Base-by-base conservation (phyloP, 1,284 basidiomycete species). In the Sutorius eximius region DNA sequence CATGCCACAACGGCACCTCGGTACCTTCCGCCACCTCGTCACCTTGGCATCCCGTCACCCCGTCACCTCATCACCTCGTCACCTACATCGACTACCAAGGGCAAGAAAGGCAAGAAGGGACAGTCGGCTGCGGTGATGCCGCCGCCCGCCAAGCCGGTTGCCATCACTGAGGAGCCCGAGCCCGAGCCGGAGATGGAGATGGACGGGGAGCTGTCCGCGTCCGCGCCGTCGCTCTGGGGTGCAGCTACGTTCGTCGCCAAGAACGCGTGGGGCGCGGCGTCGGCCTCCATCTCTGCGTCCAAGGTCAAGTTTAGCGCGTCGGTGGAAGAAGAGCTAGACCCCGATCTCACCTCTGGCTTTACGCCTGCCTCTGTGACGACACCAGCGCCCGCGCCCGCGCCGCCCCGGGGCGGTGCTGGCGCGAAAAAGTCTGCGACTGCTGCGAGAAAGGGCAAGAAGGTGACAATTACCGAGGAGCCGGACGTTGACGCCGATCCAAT, bases 401-500 rank as follows among this genome's bases (percentile, higher is more conserved):
- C 52, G 1, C 22, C 58, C 15, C 60, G 47, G 58, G 48, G 46
- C 3, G 59, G n/a, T n/a, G 18, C 12, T 34, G 44, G 33, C 22
- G 22, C 67, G 53, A 77, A 70, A 55, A 67, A 71, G 37, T 47
- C 53, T 1, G 57, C 52, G 9, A 30, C 56, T 38, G 44, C 53
- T 1, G 34, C 50, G 32, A 68, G 68, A 46, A 68, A 58, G 48
- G 54, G 64, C 22, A 72, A 75, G 59, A 68, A 67, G 18, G 76
- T 76, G 44, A 77, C 71, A n/a, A 71, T 81, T n/a, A 73, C 75
- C 55, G 79, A 81, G 49, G 73, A 78, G 16, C 69, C 72, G 0
- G 77, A 80, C 44, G 74, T 77, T n/a, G 79, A 80, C 34, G 73
- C 67, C 3, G 73, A 74, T 20, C 59, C 57, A 0, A 67, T 67